Evolutionary conservation across 768 basidiomycete genomes (phyloP).

Genomic region (Leccinum longicurvipes): DNA sequence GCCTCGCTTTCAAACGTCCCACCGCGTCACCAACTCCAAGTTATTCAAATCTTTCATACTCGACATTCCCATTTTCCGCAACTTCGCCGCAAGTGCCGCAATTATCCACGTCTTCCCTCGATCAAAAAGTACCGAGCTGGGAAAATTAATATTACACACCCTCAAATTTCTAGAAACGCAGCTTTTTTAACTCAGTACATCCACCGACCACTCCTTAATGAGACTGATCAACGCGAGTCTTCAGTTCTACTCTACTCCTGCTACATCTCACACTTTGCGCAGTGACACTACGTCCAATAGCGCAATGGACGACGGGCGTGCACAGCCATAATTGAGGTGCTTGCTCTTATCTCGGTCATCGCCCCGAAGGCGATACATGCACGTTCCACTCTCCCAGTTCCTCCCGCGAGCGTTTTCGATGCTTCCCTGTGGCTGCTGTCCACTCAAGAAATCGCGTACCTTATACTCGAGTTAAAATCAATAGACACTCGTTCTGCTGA

Average conservation of each 20-base stretch:
- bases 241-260: background rate
- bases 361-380: slow-evolving; percentile 1
- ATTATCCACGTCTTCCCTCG: slow-evolving; percentile 10
- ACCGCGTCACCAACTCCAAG: background rate
- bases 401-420: slow-evolving; percentile 21
- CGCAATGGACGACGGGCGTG: slow-evolving; percentile 2
- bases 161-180: background rate
- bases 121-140: slow-evolving; percentile 18
- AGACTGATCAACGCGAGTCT: background rate
- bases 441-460: background rate
- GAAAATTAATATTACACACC: background rate
- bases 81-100: slow-evolving; percentile 17
- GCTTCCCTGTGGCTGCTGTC: background rate
- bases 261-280: background rate
- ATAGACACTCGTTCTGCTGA: background rate
- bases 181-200: background rate
- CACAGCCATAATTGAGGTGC: slow-evolving; percentile 14
- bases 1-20: slow-evolving; percentile 5
- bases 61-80: slow-evolving; percentile 11
- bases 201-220: slow-evolving; percentile 3
- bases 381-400: background rate
- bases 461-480: background rate
- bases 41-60: background rate
- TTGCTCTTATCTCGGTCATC: slow-evolving; percentile 22
- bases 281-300: slow-evolving; percentile 6